Percentiles rank a stretch among this genome's conserved stretches.
phyloP scores from a whole-genome alignment of 805 yeast species.

The Torulaspora franciscae region DNA sequence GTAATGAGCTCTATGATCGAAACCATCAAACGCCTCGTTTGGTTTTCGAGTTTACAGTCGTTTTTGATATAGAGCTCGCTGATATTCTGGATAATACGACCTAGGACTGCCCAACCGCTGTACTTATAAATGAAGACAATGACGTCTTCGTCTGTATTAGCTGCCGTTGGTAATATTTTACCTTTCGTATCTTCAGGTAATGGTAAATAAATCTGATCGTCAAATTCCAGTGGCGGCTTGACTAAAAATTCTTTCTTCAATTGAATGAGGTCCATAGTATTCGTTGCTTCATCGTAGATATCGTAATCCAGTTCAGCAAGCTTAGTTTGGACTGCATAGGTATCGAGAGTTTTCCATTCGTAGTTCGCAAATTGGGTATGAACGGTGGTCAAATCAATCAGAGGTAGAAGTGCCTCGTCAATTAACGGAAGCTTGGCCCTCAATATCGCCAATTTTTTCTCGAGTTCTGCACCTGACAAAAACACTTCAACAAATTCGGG shows the following conservation, averaged over 20 bases:
- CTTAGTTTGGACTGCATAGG: conserved; percentile 53
- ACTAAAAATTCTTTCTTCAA: conserved; percentile 46
- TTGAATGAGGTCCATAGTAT: conserved; percentile 45
- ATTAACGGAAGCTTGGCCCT: conserved; percentile 69
- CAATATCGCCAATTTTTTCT: conserved; percentile 40
- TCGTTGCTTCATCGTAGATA: conserved; percentile 35
- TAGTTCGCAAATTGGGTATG: conserved; percentile 64
- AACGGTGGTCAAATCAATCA: conserved; percentile 53
- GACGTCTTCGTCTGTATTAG: conserved; percentile 29
- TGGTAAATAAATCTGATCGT: conserved; percentile 40
- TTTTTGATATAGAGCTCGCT: conserved; percentile 25
- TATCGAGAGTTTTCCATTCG: conserved; percentile 52
- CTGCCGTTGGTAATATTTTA: conserved; percentile 53
- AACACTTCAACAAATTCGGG: conserved; percentile 39
- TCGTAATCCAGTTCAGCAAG: conserved; percentile 42
- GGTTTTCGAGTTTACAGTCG: conserved; percentile 33
- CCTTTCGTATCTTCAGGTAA: conserved; percentile 62
- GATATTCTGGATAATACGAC: conserved; percentile 67
- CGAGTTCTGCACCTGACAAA: conserved; percentile 34
- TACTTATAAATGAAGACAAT: conserved; percentile 68
- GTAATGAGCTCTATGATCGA: conserved; percentile 51
- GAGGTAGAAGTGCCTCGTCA: conserved; percentile 49
- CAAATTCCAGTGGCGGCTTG: conserved; percentile 53
- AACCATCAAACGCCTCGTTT: conserved; percentile 40
- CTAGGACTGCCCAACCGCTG: conserved; percentile 85